phyloP scores from a whole-genome alignment of 495 filamentous ascomycete species.

The Aspergillus steynii region DNA sequence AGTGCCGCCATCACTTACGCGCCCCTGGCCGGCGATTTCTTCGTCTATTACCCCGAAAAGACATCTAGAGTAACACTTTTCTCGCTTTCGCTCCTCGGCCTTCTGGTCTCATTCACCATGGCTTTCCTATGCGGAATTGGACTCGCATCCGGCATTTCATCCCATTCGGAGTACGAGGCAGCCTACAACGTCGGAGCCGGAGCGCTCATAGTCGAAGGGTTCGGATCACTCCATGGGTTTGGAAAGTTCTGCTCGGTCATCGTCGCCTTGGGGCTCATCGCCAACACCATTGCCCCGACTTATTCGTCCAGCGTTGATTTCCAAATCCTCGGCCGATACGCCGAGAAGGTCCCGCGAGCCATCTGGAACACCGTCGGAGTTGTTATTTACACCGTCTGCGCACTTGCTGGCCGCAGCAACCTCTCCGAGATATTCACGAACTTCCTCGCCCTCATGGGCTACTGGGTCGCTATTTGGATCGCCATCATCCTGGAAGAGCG shows the following conservation, averaged over 20 bases:
- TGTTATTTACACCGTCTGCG: slow-evolving; percentile 63
- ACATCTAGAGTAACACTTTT: slow-evolving; percentile 43
- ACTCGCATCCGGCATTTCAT: slow-evolving; percentile 61
- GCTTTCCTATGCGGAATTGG: slow-evolving; percentile 68
- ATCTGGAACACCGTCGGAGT: slow-evolving; percentile 63
- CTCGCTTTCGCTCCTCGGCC: slow-evolving; percentile 45
- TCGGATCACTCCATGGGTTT: slow-evolving; percentile 60
- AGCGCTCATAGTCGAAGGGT: slow-evolving; percentile 66
- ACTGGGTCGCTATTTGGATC: slow-evolving; percentile 69
- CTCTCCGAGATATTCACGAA: slow-evolving; percentile 68
- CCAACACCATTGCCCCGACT: slow-evolving; percentile 68
- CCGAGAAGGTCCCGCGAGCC: slow-evolving; percentile 57
- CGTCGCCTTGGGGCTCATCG: slow-evolving; percentile 68
- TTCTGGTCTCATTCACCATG: slow-evolving; percentile 57
- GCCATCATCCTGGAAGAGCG: slow-evolving; percentile 65
- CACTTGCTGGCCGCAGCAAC: slow-evolving; percentile 60
- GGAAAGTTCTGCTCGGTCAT: slow-evolving; percentile 74
- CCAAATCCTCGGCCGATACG: slow-evolving; percentile 61
- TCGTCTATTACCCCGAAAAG: slow-evolving; percentile 63
- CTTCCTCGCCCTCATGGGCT: slow-evolving; percentile 73
- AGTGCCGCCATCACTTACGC: slow-evolving; percentile 64
- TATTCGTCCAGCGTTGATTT: slow-evolving; percentile 72
- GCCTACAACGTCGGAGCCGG: slow-evolving; percentile 54
- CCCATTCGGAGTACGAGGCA: slow-evolving; percentile 50
- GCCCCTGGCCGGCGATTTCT: slow-evolving; percentile 62